A percentile compares a stretch with the other conserved stretches of the same genome.
These are phyloP conservation scores for Chaetoceros tenuissimus DNA, from an alignment of 108 stramenopile species.

Conservation along the genomic window DNA sequence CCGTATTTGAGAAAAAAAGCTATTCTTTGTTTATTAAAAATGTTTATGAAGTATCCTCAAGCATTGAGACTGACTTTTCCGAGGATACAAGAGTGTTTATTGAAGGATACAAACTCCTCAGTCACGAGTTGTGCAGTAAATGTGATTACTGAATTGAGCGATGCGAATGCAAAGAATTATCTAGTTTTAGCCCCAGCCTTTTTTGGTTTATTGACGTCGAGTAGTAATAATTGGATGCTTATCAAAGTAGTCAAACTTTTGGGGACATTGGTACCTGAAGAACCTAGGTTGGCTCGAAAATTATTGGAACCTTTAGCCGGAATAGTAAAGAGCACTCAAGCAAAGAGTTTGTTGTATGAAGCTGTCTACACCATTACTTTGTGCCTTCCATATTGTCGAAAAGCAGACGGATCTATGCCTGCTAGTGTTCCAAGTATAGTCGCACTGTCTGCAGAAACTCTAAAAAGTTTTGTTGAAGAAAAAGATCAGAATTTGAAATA, in stretches of 20 bases:
- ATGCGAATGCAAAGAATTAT: slow-evolving; percentile 98
- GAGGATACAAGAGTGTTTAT: slow-evolving; percentile 77
- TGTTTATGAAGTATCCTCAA: slow-evolving; percentile 98
- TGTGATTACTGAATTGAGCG: slow-evolving; percentile 95
- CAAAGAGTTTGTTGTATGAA: slow-evolving; percentile 95
- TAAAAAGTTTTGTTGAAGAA: slow-evolving; percentile 90
- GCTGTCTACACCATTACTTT: slow-evolving; percentile 91
- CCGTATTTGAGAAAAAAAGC: slow-evolving; percentile 98
- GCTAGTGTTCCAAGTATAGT: slow-evolving; percentile 85
- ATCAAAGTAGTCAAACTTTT: slow-evolving; percentile 99
- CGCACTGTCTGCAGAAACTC: slow-evolving; percentile 79
- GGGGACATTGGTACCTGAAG: slow-evolving; percentile 91
- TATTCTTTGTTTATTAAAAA: slow-evolving; percentile 90
- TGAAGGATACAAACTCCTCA: slow-evolving; percentile 78
- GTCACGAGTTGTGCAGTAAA: slow-evolving; percentile 98
- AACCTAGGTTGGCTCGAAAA: slow-evolving; percentile 96
- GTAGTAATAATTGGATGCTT: slow-evolving; percentile 99
- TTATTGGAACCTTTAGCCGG: slow-evolving; percentile 94
- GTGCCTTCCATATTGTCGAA: slow-evolving; percentile 89
- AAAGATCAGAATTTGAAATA: slow-evolving; percentile 98
- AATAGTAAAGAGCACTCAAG: slow-evolving; percentile 89
- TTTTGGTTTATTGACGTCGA: slow-evolving; percentile 90
- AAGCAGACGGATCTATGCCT: slow-evolving; percentile 88
- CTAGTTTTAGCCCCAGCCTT: slow-evolving; percentile 95
- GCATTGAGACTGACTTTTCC: slow-evolving; percentile 96